phyloP scores from a whole-genome alignment of 1,284 basidiomycete genomes.

The Mycena sp. region DNA sequence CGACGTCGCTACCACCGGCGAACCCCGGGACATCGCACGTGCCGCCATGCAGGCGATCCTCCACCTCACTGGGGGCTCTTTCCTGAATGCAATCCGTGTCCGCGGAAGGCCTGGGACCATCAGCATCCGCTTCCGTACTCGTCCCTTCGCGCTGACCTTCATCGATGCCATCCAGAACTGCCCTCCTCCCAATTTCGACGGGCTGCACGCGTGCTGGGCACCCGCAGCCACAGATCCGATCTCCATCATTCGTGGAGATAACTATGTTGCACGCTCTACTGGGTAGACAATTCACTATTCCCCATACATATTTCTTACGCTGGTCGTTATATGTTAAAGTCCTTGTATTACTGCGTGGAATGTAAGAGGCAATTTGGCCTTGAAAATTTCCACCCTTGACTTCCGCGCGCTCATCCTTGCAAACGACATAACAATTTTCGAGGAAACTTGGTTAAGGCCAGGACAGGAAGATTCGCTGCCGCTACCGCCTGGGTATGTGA shows the following conservation, averaged over 20 bases:
- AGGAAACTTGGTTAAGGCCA: slow-evolving; percentile 11
- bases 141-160: no score
- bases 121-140: slow-evolving; percentile 16
- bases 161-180: no score
- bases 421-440: slow-evolving; percentile 9
- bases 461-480: slow-evolving; percentile 4
- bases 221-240: background rate
- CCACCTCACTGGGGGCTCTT: background rate
- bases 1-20: background rate
- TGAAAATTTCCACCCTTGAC: slow-evolving; percentile 7
- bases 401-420: background rate
- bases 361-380: slow-evolving; percentile 8
- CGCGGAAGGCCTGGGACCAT: background rate
- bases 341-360: slow-evolving; percentile 9
- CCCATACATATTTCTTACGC: slow-evolving; percentile 2
- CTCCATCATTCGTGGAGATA: background rate
- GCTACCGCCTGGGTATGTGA: background rate
- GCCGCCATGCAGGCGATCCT: no score
- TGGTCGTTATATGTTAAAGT: slow-evolving; percentile 7
- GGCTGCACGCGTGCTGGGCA: slow-evolving; percentile 9
- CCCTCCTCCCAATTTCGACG: slow-evolving; percentile 5
- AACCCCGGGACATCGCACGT: background rate
- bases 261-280: background rate
- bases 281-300: background rate
- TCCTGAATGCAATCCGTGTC: slow-evolving; percentile 4